phyloP scores from a whole-genome alignment of 1,284 basidiomycete species.

The Xerocomus minutiporus region DNA sequence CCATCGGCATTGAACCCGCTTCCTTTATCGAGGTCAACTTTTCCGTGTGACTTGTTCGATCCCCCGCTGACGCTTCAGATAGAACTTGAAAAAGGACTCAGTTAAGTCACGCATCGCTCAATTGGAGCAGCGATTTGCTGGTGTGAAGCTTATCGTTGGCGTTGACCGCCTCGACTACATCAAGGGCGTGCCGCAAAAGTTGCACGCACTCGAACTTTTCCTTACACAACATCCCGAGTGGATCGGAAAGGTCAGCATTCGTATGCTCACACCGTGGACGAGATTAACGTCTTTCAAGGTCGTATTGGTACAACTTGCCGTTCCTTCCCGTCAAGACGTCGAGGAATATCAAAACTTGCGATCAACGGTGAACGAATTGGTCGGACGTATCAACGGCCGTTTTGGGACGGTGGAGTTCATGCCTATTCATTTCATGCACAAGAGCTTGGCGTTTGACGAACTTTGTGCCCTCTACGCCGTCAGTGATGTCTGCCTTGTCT shows the following conservation, averaged over 20 bases:
- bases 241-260: slow-evolving; percentile 79
- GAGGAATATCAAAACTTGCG: slow-evolving; percentile 99
- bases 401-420: slow-evolving; percentile 99
- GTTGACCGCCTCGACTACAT: slow-evolving; percentile 99
- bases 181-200: slow-evolving; percentile 98
- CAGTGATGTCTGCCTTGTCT: slow-evolving; percentile 94
- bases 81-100: slow-evolving; percentile 75
- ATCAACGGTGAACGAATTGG: slow-evolving; percentile 94
- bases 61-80: slow-evolving; percentile 10
- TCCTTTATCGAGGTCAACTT: slow-evolving; percentile 77
- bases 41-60: background rate
- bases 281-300: slow-evolving; percentile 48
- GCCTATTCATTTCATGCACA: slow-evolving; percentile 99
- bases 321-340: slow-evolving; percentile 96
- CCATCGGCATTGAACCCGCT: slow-evolving; percentile 94
- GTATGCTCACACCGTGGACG: background rate
- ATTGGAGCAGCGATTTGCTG: slow-evolving; percentile 87
- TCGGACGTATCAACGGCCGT: slow-evolving; percentile 96
- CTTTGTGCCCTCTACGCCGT: slow-evolving; percentile 95
- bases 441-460: slow-evolving; percentile 90
- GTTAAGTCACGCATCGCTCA: slow-evolving; percentile 79
- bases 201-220: slow-evolving; percentile 96
- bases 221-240: slow-evolving; percentile 97
- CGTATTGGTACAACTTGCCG: slow-evolving; percentile 93
- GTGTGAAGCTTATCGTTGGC: slow-evolving; percentile 96